Evolutionary conservation across 805 yeast genomes (phyloP), one percentile per base, ranked within the genome.

Genomic region (Maudiozyma bulderi): DNA sequence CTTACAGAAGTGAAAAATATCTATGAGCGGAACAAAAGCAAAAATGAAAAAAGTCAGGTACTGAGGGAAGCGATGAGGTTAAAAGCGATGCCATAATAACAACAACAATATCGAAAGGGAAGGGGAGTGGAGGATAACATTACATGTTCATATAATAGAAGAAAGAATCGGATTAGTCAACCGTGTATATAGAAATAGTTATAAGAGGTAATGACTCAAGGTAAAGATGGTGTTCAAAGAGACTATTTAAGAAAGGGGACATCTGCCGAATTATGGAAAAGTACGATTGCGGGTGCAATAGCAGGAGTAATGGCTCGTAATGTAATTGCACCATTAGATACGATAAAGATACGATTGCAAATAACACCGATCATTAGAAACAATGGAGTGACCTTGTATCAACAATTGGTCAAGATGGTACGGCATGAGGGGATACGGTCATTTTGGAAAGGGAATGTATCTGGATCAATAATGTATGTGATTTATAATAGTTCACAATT

Each of bases 371-470:
- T 46, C 8, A 20, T 42, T 9, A 40, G 31, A 9, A 32, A 31
- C 48, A 3, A 8, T 14, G 3, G 34, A 1, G 14, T 14, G 15
- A 20, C 26, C 2, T 4, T 20, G 26, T 20, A 20, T 20, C 26
- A 10, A 34, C n/a, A 34, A 34, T n/a, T n/a, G 37, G 37, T 34
- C 5, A 26, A 9, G 8, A 74, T 88, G 1, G 53, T 75, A 1
- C 61, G 64, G 15, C 72, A 78, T 34, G 98, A 91, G 64, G 95
- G 95, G 1, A 40, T 82, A 0, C 52, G 65, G 3, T 91, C 88
- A 0, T 71, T 91, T n/a, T 93, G 98, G 98, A 90, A 89, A 63
- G 99, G 99, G 0, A 93, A 93, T 61, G 74, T 87, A 0, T 95
- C 99, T 0, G 99, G 98, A 0, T 88, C 88, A 54, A 64, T 81